Base-by-base conservation (phyloP, 345 rosid species). In the Salix dunnii region DNA sequence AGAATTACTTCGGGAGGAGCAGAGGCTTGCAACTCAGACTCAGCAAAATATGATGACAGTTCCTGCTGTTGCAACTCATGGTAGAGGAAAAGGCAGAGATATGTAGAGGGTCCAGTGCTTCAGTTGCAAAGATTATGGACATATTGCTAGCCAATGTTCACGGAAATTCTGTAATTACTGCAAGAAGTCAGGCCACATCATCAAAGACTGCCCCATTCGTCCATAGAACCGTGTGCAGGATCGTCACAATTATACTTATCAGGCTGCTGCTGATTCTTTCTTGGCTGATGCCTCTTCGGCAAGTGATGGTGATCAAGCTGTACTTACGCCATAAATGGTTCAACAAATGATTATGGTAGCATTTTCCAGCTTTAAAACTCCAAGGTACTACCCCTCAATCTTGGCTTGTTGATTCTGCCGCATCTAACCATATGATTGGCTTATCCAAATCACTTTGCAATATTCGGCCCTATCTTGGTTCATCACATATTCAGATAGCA, bases 281-380 rank as follows among this genome's bases (percentile, higher is more conserved):
- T 25, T 30, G 14, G 4, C 2, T 16, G 0, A 64, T 0, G 0
- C 0, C 14, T 2, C 42, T 17, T 8, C 40, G 0, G 0, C n/a
- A 1, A 33, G 35, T 33, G 10, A 1, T 23, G 21, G 23, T 11
- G 10, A 16, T 13, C 48, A 3, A 27, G 8, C 7, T 30, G 2
- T 2, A 4, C 61, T 66, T 21, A 36, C 55, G 11, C 70, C 6
- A 35, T 33, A 73, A 36, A 68, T 62, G 77, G 72, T 74, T 5
- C 36, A 77, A 18, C 27, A 81, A 1, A 74, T 70, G 69, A 68
- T 81, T 3, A 18, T 40, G 9, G 21, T 42, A 3, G 55, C 48
- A 0, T 68, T 77, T 5, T 72, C 21, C 0, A n/a, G 12, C 43
- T 17, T 28, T 68, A 2, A 14, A 66, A 17, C 23, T 71, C 7